A percentile compares a stretch with the other conserved stretches of the same genome.
phyloP scores from a whole-genome alignment of 306 rosid genomes.

The Pyrus communis region DNA sequence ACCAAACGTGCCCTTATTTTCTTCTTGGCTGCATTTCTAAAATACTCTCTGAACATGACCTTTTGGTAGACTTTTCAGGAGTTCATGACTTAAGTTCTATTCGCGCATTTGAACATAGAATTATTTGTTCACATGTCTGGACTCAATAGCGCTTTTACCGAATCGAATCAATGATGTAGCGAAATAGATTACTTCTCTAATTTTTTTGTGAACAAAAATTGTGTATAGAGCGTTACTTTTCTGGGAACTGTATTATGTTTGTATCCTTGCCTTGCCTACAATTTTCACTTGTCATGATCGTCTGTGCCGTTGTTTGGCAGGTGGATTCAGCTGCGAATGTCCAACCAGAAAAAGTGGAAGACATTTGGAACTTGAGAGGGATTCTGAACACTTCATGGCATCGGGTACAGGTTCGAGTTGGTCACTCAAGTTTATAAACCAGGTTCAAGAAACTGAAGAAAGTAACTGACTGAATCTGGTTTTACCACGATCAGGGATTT shows the following conservation, averaged over 20 bases:
- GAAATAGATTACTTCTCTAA: neutral
- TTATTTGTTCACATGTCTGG: neutral
- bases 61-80: neutral
- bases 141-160: neutral
- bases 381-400: conserved; percentile 92
- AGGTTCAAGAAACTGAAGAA: neutral
- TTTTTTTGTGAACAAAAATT: too few relatives aligned
- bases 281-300: neutral
- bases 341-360: conserved; percentile 79
- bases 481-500: neutral
- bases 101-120: neutral
- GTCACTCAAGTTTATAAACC: conserved; percentile 57
- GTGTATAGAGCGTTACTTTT: neutral
- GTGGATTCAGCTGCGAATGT: conserved; percentile 87
- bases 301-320: conserved; percentile 32
- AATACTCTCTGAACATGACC: neutral
- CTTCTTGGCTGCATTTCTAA: neutral
- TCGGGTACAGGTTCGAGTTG: conserved; percentile 61
- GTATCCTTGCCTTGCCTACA: neutral
- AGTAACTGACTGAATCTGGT: too few relatives aligned
- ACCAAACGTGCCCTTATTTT: neutral
- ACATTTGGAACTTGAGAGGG: conserved; percentile 87
- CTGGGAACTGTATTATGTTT: neutral
- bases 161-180: neutral
- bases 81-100: neutral